Conservation (phyloP, 352 stramenopile species). For the Pythium guiyangense region DNA sequence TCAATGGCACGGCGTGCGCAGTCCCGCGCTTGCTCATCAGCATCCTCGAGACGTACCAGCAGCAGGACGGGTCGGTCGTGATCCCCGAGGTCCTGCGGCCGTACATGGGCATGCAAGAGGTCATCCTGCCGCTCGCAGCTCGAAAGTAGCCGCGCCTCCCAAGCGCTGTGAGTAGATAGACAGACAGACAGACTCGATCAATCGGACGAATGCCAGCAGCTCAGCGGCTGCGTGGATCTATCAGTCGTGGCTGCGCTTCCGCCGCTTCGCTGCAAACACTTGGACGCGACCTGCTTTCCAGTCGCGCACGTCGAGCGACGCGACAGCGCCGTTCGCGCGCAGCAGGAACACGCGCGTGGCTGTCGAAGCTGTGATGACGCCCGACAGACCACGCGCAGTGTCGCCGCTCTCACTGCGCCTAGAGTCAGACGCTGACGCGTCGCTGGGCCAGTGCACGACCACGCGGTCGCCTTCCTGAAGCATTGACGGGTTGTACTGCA, state of each 20-base stretch:
- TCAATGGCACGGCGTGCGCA: constrained; percentile 85
- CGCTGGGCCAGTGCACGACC: constrained; percentile 22
- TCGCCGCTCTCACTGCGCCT: constrained; percentile 2
- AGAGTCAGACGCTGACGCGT: neutral
- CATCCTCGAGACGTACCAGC: constrained; percentile 83
- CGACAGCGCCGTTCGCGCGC: constrained; percentile 26
- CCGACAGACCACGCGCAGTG: constrained; percentile 20
- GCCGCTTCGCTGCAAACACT: constrained; percentile 11
- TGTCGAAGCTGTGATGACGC: constrained; percentile 51
- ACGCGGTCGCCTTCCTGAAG: constrained; percentile 59
- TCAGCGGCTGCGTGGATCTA: too few species aligned
- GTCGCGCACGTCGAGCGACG: constrained; percentile 36
- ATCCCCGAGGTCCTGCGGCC: constrained; percentile 75
- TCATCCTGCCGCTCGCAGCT: constrained; percentile 29
- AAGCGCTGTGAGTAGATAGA: neutral
- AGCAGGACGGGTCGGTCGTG: constrained; percentile 68
- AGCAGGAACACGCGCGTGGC: constrained; percentile 42
- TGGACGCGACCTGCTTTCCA: constrained; percentile 31
- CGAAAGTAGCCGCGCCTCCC: too few species aligned
- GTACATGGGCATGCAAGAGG: constrained; percentile 75
- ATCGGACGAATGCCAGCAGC: too few species aligned
- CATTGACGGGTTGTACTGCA: constrained; percentile 45
- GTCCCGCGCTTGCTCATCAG: constrained; percentile 81
- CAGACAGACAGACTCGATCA: too few species aligned
- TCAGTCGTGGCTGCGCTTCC: too few species aligned